These are phyloP conservation scores for Didymella keratinophila DNA, from an alignment of 2,329 filamentous ascomycete genomes.

Conservation along the genomic window DNA sequence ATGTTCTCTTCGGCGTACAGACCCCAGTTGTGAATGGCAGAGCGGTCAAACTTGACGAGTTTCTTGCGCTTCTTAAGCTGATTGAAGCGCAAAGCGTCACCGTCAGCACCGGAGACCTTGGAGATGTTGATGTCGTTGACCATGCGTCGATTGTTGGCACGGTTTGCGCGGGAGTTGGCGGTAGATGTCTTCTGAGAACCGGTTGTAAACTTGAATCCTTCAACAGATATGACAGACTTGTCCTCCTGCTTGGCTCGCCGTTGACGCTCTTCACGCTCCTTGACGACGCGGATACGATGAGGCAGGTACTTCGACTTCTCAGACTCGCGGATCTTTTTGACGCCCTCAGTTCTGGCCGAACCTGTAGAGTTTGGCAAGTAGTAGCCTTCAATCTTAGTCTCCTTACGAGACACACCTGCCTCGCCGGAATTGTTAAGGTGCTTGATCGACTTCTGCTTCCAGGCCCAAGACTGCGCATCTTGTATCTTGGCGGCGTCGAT, in stretches of 20 bases:
- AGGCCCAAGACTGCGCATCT: slow-evolving; percentile 70
- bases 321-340: slow-evolving; percentile 93
- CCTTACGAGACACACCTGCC: slow-evolving; percentile 61
- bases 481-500: slow-evolving; percentile 60
- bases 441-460: slow-evolving; percentile 77
- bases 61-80: slow-evolving; percentile 99
- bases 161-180: slow-evolving; percentile 89
- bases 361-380: slow-evolving; percentile 89
- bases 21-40: slow-evolving; percentile 98
- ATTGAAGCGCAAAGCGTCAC: slow-evolving; percentile 95
- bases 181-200: slow-evolving; percentile 84
- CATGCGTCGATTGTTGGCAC: slow-evolving; percentile 92
- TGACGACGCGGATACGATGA: slow-evolving; percentile 95
- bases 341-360: slow-evolving; percentile 87
- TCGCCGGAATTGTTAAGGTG: slow-evolving; percentile 68
- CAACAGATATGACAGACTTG: slow-evolving; percentile 40
- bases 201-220: slow-evolving; percentile 64
- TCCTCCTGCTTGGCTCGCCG: slow-evolving; percentile 72
- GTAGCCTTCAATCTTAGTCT: slow-evolving; percentile 68
- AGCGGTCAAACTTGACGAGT: slow-evolving; percentile 95
- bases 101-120: slow-evolving; percentile 77
- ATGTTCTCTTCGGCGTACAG: slow-evolving; percentile 98
- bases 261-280: slow-evolving; percentile 89
- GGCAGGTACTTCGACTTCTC: slow-evolving; percentile 99
- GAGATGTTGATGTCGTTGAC: slow-evolving; percentile 95